Conservation (phyloP, 2,329 filamentous ascomycete genomes). For the Penicillium sp. region DNA sequence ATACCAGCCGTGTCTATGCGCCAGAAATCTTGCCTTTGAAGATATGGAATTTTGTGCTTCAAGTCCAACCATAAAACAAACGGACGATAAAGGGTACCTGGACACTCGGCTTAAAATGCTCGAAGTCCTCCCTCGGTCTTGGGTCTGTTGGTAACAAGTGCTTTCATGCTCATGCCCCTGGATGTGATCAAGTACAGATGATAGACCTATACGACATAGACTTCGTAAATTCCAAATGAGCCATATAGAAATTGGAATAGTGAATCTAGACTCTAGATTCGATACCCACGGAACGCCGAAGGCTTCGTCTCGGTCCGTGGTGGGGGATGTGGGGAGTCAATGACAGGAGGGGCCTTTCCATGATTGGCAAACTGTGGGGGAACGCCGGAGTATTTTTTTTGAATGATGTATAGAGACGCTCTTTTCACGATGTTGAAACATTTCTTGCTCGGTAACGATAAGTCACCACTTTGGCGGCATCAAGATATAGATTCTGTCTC, state of each 20-base stretch:
- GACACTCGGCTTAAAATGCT: constrained; percentile 46
- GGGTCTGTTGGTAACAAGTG: constrained; percentile 45
- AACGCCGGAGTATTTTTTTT: not conserved
- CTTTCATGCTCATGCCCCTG: constrained; percentile 44
- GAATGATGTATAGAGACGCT: not conserved
- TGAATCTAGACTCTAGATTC: too few species aligned
- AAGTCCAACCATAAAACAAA: constrained; percentile 51
- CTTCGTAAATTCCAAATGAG: not conserved
- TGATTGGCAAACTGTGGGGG: not conserved
- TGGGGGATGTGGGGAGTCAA: not conserved
- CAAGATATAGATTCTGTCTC: not conserved
- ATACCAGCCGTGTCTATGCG: constrained; percentile 45
- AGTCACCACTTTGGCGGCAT: not conserved
- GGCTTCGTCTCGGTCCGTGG: not conserved
- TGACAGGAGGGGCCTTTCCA: not conserved
- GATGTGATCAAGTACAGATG: not conserved
- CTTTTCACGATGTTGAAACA: not conserved
- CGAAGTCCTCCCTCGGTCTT: constrained; percentile 35
- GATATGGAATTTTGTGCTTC: constrained; percentile 58
- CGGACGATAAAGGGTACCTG: constrained; percentile 44
- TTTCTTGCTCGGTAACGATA: too few species aligned
- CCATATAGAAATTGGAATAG: too few species aligned
- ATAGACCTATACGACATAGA: too few species aligned
- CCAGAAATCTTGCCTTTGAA: constrained; percentile 51
- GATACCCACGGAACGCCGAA: not conserved